Percentiles rank a stretch among this genome's conserved stretches.
phyloP scores from a whole-genome alignment of 2,329 filamentous ascomycete species.

The Hypoxylon sp. region DNA sequence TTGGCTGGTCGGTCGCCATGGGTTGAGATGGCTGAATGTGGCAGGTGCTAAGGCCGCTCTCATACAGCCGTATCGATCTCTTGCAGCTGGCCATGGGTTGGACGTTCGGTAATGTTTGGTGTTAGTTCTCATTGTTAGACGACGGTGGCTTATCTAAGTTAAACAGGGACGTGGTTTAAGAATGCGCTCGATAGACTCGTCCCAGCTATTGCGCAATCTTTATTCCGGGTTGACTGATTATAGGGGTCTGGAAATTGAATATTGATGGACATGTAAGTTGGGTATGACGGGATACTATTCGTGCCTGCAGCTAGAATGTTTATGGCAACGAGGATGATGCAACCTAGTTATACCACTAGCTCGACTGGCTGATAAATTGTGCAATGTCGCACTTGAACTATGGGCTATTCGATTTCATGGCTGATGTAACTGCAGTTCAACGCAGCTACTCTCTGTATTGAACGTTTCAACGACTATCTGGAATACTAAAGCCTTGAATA shows the following conservation, averaged over 20 bases:
- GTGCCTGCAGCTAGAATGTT: not conserved
- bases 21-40: slow-evolving; percentile 8
- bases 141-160: not conserved
- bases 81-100: not conserved
- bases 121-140: not conserved
- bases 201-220: not conserved
- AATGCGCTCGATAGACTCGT: not conserved
- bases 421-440: too few relatives aligned
- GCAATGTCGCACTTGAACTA: too few relatives aligned
- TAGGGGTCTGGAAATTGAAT: not conserved
- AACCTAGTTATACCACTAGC: not conserved
- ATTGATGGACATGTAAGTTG: not conserved
- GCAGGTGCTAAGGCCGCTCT: slow-evolving; percentile 18
- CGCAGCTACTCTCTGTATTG: not conserved
- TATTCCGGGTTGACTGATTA: not conserved
- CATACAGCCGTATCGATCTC: not conserved
- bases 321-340: not conserved
- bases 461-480: slow-evolving; percentile 8
- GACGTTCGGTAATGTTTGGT: not conserved
- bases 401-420: too few relatives aligned
- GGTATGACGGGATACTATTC: slow-evolving; percentile 2
- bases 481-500: not conserved
- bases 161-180: not conserved
- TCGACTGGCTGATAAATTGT: not conserved
- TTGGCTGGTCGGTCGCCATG: slow-evolving; percentile 13